Evolutionary conservation across 192 early-diverging fungal species (phyloP).

Genomic region (Bifiguratus adelaidae): DNA sequence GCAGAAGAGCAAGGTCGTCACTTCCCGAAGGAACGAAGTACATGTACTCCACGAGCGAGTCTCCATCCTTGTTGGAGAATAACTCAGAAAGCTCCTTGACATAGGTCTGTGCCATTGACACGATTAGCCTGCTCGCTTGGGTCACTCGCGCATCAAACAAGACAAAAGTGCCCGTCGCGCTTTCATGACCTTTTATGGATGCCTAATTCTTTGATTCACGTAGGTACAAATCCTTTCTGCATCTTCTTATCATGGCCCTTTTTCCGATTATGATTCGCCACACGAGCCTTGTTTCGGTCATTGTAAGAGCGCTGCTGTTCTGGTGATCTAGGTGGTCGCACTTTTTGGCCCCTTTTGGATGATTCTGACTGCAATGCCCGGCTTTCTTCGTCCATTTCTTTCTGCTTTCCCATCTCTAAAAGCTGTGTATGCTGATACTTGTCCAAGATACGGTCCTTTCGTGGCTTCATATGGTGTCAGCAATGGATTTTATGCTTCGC

Average conservation of each 20-base stretch:
- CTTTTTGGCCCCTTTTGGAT: constrained; percentile 4
- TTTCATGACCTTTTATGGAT: too few species aligned
- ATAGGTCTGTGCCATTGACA: constrained; percentile 5
- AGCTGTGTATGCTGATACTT: constrained; percentile 40
- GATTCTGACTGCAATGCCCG: not conserved
- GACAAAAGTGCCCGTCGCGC: too few species aligned
- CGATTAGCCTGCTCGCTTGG: too few species aligned
- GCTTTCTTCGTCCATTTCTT: constrained; percentile 6
- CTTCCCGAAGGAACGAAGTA: not conserved
- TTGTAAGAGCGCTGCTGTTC: constrained; percentile 29
- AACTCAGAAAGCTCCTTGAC: constrained; percentile 1
- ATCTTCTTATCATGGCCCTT: constrained; percentile 64
- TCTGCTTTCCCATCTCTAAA: constrained; percentile 3
- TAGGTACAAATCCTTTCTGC: too few species aligned
- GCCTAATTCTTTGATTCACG: too few species aligned
- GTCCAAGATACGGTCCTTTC: constrained; percentile 45
- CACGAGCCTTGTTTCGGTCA: constrained; percentile 51
- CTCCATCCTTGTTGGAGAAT: not conserved
- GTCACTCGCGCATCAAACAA: too few species aligned
- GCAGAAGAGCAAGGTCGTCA: not conserved
- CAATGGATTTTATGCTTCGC: too few species aligned
- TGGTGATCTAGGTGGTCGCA: constrained; percentile 8
- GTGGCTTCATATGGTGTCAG: constrained; percentile 31
- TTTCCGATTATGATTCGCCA: constrained; percentile 68
- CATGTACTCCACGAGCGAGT: not conserved